Conservation (phyloP, 2,329 filamentous ascomycete species). For the Aspergillus unguis region DNA sequence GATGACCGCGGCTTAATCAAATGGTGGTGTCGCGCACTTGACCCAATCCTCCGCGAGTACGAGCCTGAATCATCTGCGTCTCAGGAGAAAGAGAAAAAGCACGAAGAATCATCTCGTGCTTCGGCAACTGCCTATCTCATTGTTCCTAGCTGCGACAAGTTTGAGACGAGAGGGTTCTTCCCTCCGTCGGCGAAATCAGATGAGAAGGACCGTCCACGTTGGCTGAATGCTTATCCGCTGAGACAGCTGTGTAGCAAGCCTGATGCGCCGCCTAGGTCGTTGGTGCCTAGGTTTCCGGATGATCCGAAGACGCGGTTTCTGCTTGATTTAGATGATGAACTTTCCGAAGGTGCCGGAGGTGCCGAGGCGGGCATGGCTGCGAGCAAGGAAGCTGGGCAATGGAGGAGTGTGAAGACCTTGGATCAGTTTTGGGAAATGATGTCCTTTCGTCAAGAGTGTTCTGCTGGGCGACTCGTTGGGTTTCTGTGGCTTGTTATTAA, state of each 20-base stretch:
- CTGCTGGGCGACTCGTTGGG: constrained; percentile 83
- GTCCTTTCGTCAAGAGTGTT: constrained; percentile 94
- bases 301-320: constrained; percentile 91
- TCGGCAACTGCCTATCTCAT: constrained; percentile 74
- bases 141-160: constrained; percentile 79
- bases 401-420: constrained; percentile 78
- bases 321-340: constrained; percentile 82
- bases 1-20: constrained; percentile 86
- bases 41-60: constrained; percentile 63
- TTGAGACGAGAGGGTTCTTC: constrained; percentile 76
- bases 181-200: constrained; percentile 52
- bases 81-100: constrained; percentile 31
- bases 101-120: constrained; percentile 29
- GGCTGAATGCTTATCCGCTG: constrained; percentile 65
- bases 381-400: constrained; percentile 58
- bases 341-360: constrained; percentile 40
- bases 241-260: constrained; percentile 68
- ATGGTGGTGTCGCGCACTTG: constrained; percentile 91
- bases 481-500: constrained; percentile 90
- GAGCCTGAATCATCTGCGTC: constrained; percentile 38
- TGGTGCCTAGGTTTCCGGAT: constrained; percentile 89
- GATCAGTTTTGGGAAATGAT: constrained; percentile 99
- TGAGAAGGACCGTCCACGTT: constrained; percentile 37
- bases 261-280: constrained; percentile 71
- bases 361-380: constrained; percentile 12